Conservation (phyloP, 2,329 filamentous ascomycete species). For the Verticillium longisporum region DNA sequence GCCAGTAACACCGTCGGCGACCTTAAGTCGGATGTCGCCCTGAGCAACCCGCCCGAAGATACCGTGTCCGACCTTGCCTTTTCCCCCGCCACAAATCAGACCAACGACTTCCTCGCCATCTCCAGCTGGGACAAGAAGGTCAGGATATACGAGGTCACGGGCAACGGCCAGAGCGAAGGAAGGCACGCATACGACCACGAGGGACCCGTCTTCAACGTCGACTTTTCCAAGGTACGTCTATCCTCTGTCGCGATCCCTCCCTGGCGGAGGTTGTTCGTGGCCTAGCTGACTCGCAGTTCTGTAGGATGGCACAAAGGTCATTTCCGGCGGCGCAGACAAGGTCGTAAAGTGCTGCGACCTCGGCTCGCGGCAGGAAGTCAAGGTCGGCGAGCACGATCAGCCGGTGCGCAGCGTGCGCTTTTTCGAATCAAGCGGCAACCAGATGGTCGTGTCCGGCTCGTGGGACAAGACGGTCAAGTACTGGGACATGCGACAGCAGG, state of each 20-base stretch:
- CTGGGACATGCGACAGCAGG: constrained; percentile 68
- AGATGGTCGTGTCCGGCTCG: constrained; percentile 85
- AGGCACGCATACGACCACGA: constrained; percentile 84
- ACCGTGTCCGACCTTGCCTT: constrained; percentile 85
- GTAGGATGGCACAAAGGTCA: constrained; percentile 85
- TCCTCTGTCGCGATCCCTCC: not conserved
- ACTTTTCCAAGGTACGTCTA: constrained; percentile 77
- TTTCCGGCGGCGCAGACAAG: constrained; percentile 86
- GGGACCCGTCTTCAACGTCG: constrained; percentile 73
- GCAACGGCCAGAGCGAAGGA: constrained; percentile 70
- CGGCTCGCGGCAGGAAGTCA: constrained; percentile 54
- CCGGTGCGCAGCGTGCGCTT: constrained; percentile 74
- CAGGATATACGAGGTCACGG: constrained; percentile 87
- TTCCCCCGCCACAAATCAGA: constrained; percentile 52
- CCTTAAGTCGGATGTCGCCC: constrained; percentile 77
- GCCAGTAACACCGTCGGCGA: constrained; percentile 76
- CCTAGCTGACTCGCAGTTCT: constrained; percentile 7
- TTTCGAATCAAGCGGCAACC: constrained; percentile 63
- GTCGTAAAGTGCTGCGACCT: constrained; percentile 84
- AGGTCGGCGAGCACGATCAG: constrained; percentile 79
- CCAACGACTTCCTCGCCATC: constrained; percentile 76
- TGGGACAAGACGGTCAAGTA: constrained; percentile 91
- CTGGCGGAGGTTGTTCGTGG: not conserved
- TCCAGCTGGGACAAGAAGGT: constrained; percentile 98
- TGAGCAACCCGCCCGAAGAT: constrained; percentile 76